Evolutionary conservation across 495 filamentous ascomycete genomes (phyloP).

Genomic region (Xylaria scruposa): DNA sequence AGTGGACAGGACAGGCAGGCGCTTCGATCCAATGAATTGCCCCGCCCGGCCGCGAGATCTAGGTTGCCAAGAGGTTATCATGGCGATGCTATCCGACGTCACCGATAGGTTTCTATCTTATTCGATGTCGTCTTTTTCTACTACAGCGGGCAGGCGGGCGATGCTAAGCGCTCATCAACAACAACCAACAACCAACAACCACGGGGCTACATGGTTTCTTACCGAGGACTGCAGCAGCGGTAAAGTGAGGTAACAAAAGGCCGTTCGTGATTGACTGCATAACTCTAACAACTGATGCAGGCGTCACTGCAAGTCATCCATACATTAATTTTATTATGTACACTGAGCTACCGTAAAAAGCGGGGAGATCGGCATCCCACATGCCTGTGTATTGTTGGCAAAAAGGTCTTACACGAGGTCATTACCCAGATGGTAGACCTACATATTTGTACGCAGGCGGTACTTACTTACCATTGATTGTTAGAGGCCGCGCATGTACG

Average conservation of each 20-base stretch:
- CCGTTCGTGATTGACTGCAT: too few relatives aligned
- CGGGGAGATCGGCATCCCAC: conserved; percentile 4
- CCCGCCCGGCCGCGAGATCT: background rate
- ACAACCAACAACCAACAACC: too few relatives aligned
- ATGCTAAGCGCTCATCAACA: background rate
- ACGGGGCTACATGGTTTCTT: background rate
- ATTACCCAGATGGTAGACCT: background rate
- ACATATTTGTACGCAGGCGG: background rate
- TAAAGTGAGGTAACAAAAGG: too few relatives aligned
- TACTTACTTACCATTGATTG: too few relatives aligned
- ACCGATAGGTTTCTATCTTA: background rate
- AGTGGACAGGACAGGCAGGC: background rate
- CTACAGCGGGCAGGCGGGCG: background rate
- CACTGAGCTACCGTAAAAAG: background rate
- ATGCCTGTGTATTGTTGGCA: background rate
- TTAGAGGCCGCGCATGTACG: too few relatives aligned
- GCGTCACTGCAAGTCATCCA: background rate
- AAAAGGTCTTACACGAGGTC: background rate
- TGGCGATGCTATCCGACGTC: background rate
- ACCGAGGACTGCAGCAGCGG: conserved; percentile 1
- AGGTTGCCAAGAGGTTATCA: background rate
- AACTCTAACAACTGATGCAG: too few relatives aligned
- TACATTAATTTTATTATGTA: too few relatives aligned
- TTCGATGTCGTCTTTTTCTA: background rate
- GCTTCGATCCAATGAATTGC: background rate